Percentiles rank a stretch among this genome's conserved stretches.
phyloP scores from a whole-genome alignment of 441 rosid genomes.

The Populus hybrid region DNA sequence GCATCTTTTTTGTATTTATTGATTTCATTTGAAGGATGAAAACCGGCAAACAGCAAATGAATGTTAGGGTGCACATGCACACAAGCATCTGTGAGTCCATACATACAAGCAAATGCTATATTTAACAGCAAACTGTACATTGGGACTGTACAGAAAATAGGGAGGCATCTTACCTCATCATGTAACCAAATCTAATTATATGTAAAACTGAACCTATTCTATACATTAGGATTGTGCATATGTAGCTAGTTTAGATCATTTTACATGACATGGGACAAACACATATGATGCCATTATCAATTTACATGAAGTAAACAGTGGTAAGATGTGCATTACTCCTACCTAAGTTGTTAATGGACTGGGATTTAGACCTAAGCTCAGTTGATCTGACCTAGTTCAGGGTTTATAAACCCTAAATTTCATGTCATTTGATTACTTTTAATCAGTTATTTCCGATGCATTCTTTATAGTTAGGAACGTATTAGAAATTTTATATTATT shows the following conservation, averaged over 20 bases:
- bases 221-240: background rate
- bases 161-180: background rate
- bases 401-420: background rate
- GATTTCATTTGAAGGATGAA: background rate
- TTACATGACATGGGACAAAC: background rate
- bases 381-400: background rate
- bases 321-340: background rate
- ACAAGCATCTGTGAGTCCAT: too few species aligned
- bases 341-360: background rate
- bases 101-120: background rate
- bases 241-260: background rate
- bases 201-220: background rate
- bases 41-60: background rate
- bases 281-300: background rate
- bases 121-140: background rate
- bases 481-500: too few species aligned
- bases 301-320: background rate
- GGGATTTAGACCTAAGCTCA: background rate
- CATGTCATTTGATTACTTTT: background rate
- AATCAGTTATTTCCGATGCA: background rate
- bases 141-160: background rate
- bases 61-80: background rate
- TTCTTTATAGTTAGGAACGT: background rate
- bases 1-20: constrained; percentile 8
- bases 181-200: background rate